Conservation (phyloP, 108 stramenopile genomes). For the Nannochloropsis granulata region DNA sequence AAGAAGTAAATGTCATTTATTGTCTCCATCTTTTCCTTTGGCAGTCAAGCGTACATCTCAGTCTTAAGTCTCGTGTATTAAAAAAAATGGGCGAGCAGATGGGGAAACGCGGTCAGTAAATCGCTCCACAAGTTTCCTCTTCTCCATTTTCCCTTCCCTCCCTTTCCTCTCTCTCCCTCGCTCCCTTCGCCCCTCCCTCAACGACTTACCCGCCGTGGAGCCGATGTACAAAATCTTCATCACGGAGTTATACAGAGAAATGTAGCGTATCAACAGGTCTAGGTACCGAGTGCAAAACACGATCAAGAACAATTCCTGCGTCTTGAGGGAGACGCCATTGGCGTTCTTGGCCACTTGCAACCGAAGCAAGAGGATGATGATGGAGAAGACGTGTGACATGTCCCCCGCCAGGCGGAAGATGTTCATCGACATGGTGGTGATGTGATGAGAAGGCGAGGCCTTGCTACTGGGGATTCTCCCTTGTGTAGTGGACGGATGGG, state of each 20-base stretch:
- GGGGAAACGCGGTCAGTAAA: no score
- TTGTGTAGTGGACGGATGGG: no score
- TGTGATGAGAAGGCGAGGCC: no score
- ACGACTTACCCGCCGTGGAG: not conserved
- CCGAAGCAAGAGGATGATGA: constrained; percentile 82
- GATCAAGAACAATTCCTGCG: constrained; percentile 91
- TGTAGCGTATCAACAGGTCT: constrained; percentile 45
- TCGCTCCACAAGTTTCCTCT: no score
- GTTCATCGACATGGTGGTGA: constrained; percentile 45
- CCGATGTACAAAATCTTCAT: constrained; percentile 55
- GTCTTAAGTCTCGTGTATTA: no score
- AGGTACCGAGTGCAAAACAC: constrained; percentile 74
- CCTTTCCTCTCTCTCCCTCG: not conserved
- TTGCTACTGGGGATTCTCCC: no score
- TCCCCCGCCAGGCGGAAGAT: constrained; percentile 81
- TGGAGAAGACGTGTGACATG: constrained; percentile 94
- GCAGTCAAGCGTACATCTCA: no score
- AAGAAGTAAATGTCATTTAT: no score
- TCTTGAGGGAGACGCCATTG: constrained; percentile 68
- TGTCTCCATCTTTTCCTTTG: no score
- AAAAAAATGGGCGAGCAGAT: no score
- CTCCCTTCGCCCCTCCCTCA: not conserved
- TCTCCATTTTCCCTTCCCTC: not conserved
- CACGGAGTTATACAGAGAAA: constrained; percentile 82
- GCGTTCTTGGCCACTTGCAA: constrained; percentile 88